Base-by-base conservation (phyloP, 1,284 basidiomycete species). In the Anthracocystis panici-leucophaei region DNA sequence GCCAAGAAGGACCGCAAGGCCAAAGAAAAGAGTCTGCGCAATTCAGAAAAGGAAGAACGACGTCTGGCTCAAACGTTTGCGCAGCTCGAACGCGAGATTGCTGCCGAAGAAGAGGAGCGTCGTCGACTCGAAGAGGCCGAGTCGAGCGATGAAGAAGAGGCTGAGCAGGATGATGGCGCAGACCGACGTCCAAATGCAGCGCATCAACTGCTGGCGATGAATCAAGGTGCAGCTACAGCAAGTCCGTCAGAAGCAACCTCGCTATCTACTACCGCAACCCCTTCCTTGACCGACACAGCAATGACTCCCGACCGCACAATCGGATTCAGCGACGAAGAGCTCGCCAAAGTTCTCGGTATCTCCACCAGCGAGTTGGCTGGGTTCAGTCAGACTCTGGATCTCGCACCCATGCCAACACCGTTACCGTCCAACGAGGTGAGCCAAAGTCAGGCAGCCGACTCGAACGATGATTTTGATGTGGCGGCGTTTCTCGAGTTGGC, bases 331-430 rank as follows among this genome's bases (percentile, higher is more conserved):
- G 74, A 76, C 40, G 65, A 65, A 46, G 74, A 76, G 35, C 69
- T 76, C 23, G 74, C 74, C 62, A 65, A 65, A 20, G 62, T 73
- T 8, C 65, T 76, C 7, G 74, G 74, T 35, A 73, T 76, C 56
- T 72, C 74, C 14, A 72, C 65, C 20, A 61, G 46, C 44, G 73
- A 75, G 21, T 51, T 75, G 14, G 68, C 61, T 12, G 61, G 68
- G 2, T 75, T 71, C 58, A 71, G 68, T 35, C 67, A 71, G 55
- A 64, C 68, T 8, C 56, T 75, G 14, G 65, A 75, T 5, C 48
- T 75, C 31, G 54, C 67, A 31, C 44, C 57, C 4, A 23, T 58
- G 31, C 48, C 50, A 42, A 38, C 51, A 5, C 42, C 25, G 12
- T 20, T 38, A 42, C 38, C 52, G 5, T 44, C 25, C 12, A 9